Evolutionary conservation across 1,139 yeast species (phyloP), one percentile per base, ranked within the genome.

Genomic region (Suzukiozyma palmioleophila): DNA sequence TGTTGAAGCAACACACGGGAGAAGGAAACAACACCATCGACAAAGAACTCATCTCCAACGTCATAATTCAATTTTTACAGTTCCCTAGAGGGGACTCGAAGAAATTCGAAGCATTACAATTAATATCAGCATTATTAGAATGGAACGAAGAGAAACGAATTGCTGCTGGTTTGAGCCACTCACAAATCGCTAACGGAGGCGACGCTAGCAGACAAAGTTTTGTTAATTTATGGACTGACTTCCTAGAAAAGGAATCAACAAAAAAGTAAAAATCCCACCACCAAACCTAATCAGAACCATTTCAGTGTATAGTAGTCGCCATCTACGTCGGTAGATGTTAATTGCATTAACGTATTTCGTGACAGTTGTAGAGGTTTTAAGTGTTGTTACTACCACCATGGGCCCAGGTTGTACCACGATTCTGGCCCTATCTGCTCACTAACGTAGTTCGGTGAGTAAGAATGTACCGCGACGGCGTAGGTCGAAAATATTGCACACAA

Each of bases 21-120:
- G 59, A 67, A 37, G 89, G 85, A 41, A 74, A 82, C 3, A 60
- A 66, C 35, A 73, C 83, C 7, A 88, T 90, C 1, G 97, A 90
- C 56, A 84, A 85, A 54, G 95, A 89, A 58, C 74, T 92, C 43
- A 80, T 94, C 3, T 84, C 97, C 2, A 92, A 92, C 57, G 72
- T 94, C 42, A 66, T 92, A 38, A 76, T 94, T 18, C 87, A 95
- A 37, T 92, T 90, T 62, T 73, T 92, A 13, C 84, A 84, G 37
- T 73, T 92, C 29, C 97, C 96, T 7, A 71, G 98, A 45, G 96
- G 95, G 1, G 99, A 92, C 57, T 77, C 96, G 11, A 92, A 90
- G 60, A 88, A 92, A 60, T 92, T 84, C 56, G 97, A 92, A 65
- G 95, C 94, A 3, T 71, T 92, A 41, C 88, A 81, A 56, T 73